Percentiles rank a stretch among this genome's conserved stretches.
phyloP scores from a whole-genome alignment of 1,139 yeast species.

The Suhomyces chickasaworum region DNA sequence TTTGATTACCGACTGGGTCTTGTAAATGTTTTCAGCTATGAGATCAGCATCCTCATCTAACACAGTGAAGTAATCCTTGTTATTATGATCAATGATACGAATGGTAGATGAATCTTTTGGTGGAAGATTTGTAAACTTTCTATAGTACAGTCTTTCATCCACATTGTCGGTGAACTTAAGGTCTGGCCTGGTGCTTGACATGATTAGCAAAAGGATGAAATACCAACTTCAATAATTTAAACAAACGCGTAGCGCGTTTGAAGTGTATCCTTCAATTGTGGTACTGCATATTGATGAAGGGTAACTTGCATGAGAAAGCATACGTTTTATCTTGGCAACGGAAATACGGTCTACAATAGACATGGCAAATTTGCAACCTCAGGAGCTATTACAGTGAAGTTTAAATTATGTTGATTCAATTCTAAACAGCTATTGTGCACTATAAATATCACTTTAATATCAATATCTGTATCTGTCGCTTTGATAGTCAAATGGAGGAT shows the following conservation, averaged over 20 bases:
- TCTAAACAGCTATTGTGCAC: neutral
- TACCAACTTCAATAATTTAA: neutral
- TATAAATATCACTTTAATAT: too few relatives aligned
- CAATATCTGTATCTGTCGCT: conserved; percentile 19
- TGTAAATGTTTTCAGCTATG: conserved; percentile 82
- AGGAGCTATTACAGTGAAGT: neutral
- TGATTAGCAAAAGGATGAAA: conserved; percentile 17
- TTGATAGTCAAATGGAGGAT: conserved; percentile 33
- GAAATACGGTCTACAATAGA: neutral
- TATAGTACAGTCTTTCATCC: conserved; percentile 67
- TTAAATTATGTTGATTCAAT: neutral
- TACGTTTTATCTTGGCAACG: neutral
- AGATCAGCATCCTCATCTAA: conserved; percentile 78
- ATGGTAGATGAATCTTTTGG: conserved; percentile 50
- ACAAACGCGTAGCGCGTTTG: conserved; percentile 3
- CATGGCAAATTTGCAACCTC: neutral
- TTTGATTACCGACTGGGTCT: conserved; percentile 79
- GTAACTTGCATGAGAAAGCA: neutral
- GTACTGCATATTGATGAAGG: neutral
- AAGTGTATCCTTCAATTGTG: neutral
- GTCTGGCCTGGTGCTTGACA: conserved; percentile 71
- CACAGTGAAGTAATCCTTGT: conserved; percentile 75
- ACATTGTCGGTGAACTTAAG: conserved; percentile 65
- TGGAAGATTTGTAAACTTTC: conserved; percentile 56
- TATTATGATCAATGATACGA: conserved; percentile 66